Evolutionary conservation across 495 filamentous ascomycete species (phyloP).

Genomic region (Tuber aestivum): DNA sequence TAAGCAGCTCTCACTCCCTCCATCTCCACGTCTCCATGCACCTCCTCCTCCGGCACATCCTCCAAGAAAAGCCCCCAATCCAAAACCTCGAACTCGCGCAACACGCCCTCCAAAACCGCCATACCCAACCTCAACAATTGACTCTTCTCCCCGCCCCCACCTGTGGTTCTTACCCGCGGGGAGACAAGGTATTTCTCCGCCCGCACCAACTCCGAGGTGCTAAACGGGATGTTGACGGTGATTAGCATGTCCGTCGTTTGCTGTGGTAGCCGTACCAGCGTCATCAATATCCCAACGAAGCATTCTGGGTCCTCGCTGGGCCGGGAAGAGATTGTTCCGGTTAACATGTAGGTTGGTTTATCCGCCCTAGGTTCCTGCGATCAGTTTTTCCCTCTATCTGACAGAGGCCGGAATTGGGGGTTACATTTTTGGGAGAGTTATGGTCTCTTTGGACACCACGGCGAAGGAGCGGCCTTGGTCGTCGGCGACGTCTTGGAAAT

Average conservation of each 20-base stretch:
- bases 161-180: slow-evolving; percentile 36
- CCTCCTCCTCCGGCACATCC: slow-evolving; percentile 43
- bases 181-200: slow-evolving; percentile 55
- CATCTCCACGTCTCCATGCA: background rate
- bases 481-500: slow-evolving; percentile 65
- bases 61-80: slow-evolving; percentile 70
- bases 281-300: slow-evolving; percentile 61
- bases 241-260: slow-evolving; percentile 80
- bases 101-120: slow-evolving; percentile 55
- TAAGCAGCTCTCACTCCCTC: background rate
- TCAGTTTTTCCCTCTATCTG: background rate
- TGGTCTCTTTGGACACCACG: slow-evolving; percentile 17
- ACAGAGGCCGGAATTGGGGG: slow-evolving; percentile 12
- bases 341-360: slow-evolving; percentile 41
- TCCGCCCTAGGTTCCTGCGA: slow-evolving; percentile 42
- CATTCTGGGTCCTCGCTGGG: slow-evolving; percentile 21
- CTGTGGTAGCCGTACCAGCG: slow-evolving; percentile 64
- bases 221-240: slow-evolving; percentile 82
- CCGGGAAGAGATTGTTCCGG: slow-evolving; percentile 37
- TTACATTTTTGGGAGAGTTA: slow-evolving; percentile 24
- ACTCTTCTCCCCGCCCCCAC: slow-evolving; percentile 54
- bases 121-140: slow-evolving; percentile 58
- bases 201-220: slow-evolving; percentile 56
- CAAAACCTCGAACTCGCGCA: slow-evolving; percentile 65
- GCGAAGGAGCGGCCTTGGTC: slow-evolving; percentile 22